A percentile compares a stretch with the other conserved stretches of the same genome.
phyloP scores from a whole-genome alignment of 139 green algal genomes.

The Tetradesmus lagerheimii region DNA sequence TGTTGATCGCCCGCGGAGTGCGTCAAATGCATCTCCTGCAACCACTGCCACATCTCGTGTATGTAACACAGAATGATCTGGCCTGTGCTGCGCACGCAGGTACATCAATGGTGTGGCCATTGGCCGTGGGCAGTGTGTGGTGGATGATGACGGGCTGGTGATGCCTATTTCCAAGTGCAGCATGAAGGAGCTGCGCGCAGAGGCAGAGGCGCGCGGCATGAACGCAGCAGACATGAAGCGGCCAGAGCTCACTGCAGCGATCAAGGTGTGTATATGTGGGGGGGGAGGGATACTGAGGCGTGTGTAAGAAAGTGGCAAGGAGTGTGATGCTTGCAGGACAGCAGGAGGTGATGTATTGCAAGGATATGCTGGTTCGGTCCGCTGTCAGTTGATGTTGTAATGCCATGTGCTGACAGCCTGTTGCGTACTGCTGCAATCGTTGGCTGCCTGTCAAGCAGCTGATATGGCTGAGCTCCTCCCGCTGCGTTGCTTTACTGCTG shows the following conservation, averaged over 20 bases:
- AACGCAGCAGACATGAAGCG: conserved; percentile 31
- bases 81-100: background rate
- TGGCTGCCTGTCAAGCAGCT: background rate
- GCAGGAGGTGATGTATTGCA: too few relatives aligned
- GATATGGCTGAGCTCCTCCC: background rate
- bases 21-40: too few relatives aligned
- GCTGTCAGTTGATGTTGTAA: too few relatives aligned
- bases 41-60: too few relatives aligned
- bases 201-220: background rate
- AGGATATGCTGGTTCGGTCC: too few relatives aligned
- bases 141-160: conserved; percentile 26
- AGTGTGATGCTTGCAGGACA: too few relatives aligned
- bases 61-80: background rate
- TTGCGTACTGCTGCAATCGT: too few relatives aligned
- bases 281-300: background rate
- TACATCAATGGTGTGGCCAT: conserved; percentile 15
- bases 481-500: background rate
- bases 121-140: conserved; percentile 7
- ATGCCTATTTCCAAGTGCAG: conserved; percentile 30
- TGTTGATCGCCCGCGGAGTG: too few relatives aligned
- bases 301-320: background rate
- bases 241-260: conserved; percentile 1
- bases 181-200: conserved; percentile 35
- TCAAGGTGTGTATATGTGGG: conserved; percentile 29
- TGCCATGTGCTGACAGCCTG: too few relatives aligned